Evolutionary conservation across 805 yeast genomes (phyloP).

Genomic region (Starmera caribaea): DNA sequence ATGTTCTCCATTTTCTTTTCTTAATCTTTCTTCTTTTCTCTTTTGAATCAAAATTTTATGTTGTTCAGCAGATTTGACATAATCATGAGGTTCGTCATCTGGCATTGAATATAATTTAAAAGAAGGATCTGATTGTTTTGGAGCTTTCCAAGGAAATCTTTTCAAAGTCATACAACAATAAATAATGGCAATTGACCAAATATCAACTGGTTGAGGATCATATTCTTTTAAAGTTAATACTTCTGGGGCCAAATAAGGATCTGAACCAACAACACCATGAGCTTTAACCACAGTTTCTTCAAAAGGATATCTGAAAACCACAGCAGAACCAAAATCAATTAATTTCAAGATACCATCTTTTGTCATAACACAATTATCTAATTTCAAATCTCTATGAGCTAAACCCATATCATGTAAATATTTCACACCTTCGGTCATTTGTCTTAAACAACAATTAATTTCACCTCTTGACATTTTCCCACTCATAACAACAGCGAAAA

Average conservation of each 20-base stretch:
- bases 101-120: constrained; percentile 53
- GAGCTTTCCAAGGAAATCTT: constrained; percentile 85
- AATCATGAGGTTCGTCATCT: constrained; percentile 74
- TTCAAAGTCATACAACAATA: constrained; percentile 82
- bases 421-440: constrained; percentile 59
- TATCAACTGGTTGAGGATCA: constrained; percentile 72
- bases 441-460: constrained; percentile 74
- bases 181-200: constrained; percentile 79
- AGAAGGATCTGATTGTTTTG: constrained; percentile 59
- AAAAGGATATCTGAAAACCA: constrained; percentile 70
- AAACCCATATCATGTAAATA: constrained; percentile 71
- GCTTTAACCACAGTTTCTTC: constrained; percentile 49
- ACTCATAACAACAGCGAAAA: constrained; percentile 81
- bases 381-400: constrained; percentile 75
- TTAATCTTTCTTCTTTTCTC: constrained; percentile 38
- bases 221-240: constrained; percentile 47
- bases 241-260: constrained; percentile 83
- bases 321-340: constrained; percentile 81
- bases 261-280: constrained; percentile 77
- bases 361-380: constrained; percentile 77
- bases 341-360: constrained; percentile 64
- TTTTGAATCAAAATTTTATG: constrained; percentile 56
- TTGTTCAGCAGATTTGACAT: constrained; percentile 58
- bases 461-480: constrained; percentile 76
- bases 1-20: constrained; percentile 13